Base-by-base conservation (phyloP, 345 rosid species). In the Pugionium dolabratum region DNA sequence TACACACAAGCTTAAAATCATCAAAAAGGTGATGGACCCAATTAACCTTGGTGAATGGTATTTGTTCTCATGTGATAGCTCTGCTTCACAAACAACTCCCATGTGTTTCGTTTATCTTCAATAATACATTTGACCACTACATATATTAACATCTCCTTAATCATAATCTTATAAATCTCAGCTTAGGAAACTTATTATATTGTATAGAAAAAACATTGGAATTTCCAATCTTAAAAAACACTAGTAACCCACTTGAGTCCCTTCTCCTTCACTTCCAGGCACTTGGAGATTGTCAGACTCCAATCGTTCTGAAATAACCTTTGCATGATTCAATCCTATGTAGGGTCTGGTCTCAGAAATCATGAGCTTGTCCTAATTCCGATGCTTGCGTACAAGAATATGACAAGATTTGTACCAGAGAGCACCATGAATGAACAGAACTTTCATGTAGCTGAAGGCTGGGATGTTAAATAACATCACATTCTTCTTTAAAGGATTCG, bases 11-110 rank as follows among this genome's bases (percentile, higher is more conserved):
- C 33, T 39, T n/a, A 28, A 18, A 39, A 56, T 40, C 52, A 47
- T 8, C 25, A 35, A 39, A 50, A 9, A 18, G 18, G 66, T 54
- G 57, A 73, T 66, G 77, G 77, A 59, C 68, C 67, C 77, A 9
- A 4, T 64, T 41, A 11, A 37, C 52, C 62, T 73, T 66, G 62
- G 61, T 34, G 35, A 50, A 30, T 72, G 42, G 62, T 8, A 35
- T 65, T 65, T 72, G 76, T 73, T 66, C 46, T 45, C 55, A 73
- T 73, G 62, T 54, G 68, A 39, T 52, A 46, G 18, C 49, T 66
- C 4, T 60, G 57, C 27, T 58, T 50, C 61, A 42, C 33, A 65
- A 41, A 57, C 40, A 58, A 50, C 3, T 30, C 57, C 64, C 73
- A 73, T 62, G 77, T 61, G 67, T 51, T 18, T 52, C 55, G 3